A percentile compares a stretch with the other conserved stretches of the same genome.
Conservation (phyloP, 768 basidiomycete species). For the Leccinum aurantiacum region DNA sequence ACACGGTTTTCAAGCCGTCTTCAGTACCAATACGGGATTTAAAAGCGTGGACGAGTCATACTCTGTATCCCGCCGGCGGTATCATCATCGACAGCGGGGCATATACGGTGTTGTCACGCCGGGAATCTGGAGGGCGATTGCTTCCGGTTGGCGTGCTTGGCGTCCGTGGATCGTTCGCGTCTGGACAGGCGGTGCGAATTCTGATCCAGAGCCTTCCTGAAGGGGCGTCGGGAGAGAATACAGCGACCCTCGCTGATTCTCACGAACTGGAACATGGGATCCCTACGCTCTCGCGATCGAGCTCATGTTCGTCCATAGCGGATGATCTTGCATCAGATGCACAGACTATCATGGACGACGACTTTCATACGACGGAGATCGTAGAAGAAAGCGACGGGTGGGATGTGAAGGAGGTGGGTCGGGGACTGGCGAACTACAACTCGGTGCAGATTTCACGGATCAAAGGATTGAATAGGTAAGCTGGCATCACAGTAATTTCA, state of each 20-base stretch:
- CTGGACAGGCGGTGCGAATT: slow-evolving; percentile 91
- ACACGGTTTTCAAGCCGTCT: slow-evolving; percentile 86
- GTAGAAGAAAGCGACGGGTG: slow-evolving; percentile 49
- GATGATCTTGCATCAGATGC: slow-evolving; percentile 28
- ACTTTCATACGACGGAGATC: slow-evolving; percentile 26
- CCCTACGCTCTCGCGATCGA: slow-evolving; percentile 39
- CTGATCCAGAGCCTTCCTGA: slow-evolving; percentile 49
- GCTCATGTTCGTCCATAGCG: slow-evolving; percentile 34
- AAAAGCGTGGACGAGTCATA: slow-evolving; percentile 97
- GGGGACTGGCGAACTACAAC: slow-evolving; percentile 95
- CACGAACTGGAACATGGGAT: slow-evolving; percentile 26
- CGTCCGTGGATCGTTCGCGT: slow-evolving; percentile 87
- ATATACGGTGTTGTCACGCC: slow-evolving; percentile 76
- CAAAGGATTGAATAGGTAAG: slow-evolving; percentile 88
- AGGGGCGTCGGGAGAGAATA: slow-evolving; percentile 23
- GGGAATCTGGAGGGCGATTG: slow-evolving; percentile 86
- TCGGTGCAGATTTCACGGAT: slow-evolving; percentile 86
- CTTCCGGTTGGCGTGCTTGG: slow-evolving; percentile 90
- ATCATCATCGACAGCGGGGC: slow-evolving; percentile 91
- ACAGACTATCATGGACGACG: slow-evolving; percentile 33
- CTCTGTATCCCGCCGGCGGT: slow-evolving; percentile 83
- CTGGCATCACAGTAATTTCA: slow-evolving; percentile 1
- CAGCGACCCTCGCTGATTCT: slow-evolving; percentile 25
- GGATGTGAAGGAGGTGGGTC: slow-evolving; percentile 87
- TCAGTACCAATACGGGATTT: slow-evolving; percentile 74